Conservation (phyloP, 352 stramenopile species). For the Globisporangium camurandrum region DNA sequence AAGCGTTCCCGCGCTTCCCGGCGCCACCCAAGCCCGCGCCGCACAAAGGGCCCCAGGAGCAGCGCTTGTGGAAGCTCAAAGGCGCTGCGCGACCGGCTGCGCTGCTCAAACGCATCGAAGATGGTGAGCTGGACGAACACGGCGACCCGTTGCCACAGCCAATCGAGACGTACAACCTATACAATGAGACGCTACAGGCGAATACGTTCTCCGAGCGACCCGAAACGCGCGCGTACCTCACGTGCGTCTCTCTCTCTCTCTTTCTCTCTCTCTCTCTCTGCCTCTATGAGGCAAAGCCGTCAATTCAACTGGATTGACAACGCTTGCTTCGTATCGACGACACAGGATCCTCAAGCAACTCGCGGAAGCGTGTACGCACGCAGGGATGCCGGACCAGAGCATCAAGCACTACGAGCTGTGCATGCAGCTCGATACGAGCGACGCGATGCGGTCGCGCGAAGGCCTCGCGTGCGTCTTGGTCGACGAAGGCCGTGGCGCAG, state of each 20-base stretch:
- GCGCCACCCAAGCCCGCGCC: conserved; percentile 24
- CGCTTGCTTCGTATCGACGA: neutral
- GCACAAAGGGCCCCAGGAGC: conserved; percentile 45
- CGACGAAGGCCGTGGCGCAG: conserved; percentile 67
- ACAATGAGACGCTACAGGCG: conserved; percentile 39
- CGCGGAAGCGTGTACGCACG: conserved; percentile 60
- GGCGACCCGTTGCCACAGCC: conserved; percentile 69
- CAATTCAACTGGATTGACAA: neutral
- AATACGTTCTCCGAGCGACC: conserved; percentile 47
- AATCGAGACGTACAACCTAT: conserved; percentile 73
- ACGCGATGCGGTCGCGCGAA: conserved; percentile 55
- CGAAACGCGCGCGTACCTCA: conserved; percentile 64
- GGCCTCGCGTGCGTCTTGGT: conserved; percentile 68
- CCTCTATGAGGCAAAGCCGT: neutral
- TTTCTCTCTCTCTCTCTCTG: too few species aligned
- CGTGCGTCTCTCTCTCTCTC: conserved; percentile 18
- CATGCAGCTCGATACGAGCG: conserved; percentile 65
- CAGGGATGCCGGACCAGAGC: conserved; percentile 59
- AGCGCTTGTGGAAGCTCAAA: conserved; percentile 75
- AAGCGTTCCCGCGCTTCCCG: conserved; percentile 43
- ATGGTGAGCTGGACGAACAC: conserved; percentile 69
- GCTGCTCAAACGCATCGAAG: conserved; percentile 65
- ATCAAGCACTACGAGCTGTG: conserved; percentile 81
- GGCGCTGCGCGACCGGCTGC: conserved; percentile 61
- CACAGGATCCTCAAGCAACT: conserved; percentile 59